Evolutionary conservation across 306 rosid species (phyloP).

Genomic region (Ceratonia siliqua): DNA sequence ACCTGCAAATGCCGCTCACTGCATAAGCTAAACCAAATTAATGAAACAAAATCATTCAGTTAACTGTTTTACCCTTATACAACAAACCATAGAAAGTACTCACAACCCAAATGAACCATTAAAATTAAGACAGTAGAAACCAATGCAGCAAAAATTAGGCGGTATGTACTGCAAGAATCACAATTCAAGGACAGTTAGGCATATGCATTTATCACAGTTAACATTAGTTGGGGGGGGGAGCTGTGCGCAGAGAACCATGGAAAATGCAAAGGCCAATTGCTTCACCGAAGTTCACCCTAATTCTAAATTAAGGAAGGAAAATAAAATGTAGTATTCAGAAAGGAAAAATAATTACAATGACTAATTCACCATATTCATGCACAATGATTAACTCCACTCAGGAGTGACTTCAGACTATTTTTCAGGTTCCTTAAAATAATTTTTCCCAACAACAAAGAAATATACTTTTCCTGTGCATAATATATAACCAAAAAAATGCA

Average conservation of each 20-base stretch:
- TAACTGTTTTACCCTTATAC: background rate
- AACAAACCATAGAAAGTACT: background rate
- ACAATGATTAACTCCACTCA: background rate
- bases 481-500: background rate
- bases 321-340: background rate
- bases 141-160: background rate
- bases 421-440: background rate
- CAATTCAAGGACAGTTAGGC: conserved; percentile 8
- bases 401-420: background rate
- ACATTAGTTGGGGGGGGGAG: conserved; percentile 3
- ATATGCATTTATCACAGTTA: background rate
- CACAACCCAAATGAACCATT: background rate
- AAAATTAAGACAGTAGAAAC: background rate
- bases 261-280: background rate
- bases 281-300: background rate
- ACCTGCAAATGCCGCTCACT: conserved; percentile 42
- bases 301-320: background rate
- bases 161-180: background rate
- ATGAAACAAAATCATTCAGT: background rate
- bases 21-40: conserved; percentile 23
- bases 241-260: conserved; percentile 24
- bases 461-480: background rate
- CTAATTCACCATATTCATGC: conserved; percentile 6
- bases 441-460: background rate
- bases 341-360: background rate